Conservation (phyloP, 768 basidiomycete genomes). For the Hericium coralloides region DNA sequence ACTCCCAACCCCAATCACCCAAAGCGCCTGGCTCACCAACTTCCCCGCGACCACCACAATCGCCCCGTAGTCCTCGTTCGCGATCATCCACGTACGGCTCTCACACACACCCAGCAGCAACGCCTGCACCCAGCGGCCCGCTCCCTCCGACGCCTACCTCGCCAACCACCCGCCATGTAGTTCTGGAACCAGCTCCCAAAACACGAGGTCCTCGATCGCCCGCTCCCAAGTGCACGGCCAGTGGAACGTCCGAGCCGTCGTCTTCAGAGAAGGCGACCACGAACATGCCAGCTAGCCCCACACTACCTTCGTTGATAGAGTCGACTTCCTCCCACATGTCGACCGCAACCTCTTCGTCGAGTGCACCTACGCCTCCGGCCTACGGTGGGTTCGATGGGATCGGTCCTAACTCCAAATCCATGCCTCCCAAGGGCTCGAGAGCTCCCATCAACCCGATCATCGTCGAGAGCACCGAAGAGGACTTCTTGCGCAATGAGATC, state of each 20-base stretch:
- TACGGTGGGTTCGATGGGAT: neutral
- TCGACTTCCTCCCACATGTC: conserved; percentile 7
- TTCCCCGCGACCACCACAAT: neutral
- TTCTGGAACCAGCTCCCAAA: neutral
- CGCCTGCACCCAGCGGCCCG: neutral
- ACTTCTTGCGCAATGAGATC: neutral
- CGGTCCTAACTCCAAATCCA: neutral
- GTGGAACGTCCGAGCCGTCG: neutral
- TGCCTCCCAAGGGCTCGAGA: neutral
- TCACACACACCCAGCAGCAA: neutral
- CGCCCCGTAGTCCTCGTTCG: neutral
- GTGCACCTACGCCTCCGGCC: neutral
- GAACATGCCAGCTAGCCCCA: conserved; percentile 1
- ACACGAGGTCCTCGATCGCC: neutral
- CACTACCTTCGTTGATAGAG: conserved; percentile 3
- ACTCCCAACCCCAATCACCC: neutral
- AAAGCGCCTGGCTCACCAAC: neutral
- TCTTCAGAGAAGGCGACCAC: neutral
- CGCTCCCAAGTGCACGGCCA: neutral
- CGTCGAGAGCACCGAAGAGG: conserved; percentile 5
- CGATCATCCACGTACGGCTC: neutral
- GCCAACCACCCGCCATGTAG: too few species aligned
- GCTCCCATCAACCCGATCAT: neutral
- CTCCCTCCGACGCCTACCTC: neutral
- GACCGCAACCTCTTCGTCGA: neutral